Evolutionary conservation across 805 yeast species (phyloP).

Genomic region (Kregervanrija pseudodelftensis): DNA sequence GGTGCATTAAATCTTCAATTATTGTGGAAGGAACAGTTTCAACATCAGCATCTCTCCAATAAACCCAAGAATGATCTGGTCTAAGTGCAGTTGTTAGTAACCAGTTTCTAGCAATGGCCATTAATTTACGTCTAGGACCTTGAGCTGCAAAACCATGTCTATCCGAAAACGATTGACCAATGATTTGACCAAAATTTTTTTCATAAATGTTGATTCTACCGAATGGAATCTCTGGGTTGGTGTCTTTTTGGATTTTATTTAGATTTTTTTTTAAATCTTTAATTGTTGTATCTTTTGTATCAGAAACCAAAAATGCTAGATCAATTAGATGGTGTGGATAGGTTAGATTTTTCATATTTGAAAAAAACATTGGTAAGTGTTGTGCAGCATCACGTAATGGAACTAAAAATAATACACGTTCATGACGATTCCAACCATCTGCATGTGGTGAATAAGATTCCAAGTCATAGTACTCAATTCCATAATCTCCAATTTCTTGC

Average conservation of each 20-base stretch:
- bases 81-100: slow-evolving; percentile 74
- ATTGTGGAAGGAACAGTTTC: slow-evolving; percentile 81
- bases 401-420: slow-evolving; percentile 47
- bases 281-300: slow-evolving; percentile 84
- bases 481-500: background rate
- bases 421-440: slow-evolving; percentile 48
- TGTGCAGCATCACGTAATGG: slow-evolving; percentile 55
- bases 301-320: slow-evolving; percentile 78
- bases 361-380: slow-evolving; percentile 55
- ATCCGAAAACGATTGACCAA: slow-evolving; percentile 89
- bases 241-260: slow-evolving; percentile 55
- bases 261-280: slow-evolving; percentile 48
- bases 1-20: slow-evolving; percentile 88
- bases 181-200: slow-evolving; percentile 87
- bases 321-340: slow-evolving; percentile 53
- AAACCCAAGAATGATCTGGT: slow-evolving; percentile 93
- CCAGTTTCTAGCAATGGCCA: slow-evolving; percentile 98
- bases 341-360: slow-evolving; percentile 48
- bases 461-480: slow-evolving; percentile 40
- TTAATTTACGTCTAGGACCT: slow-evolving; percentile 87
- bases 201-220: slow-evolving; percentile 84
- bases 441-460: slow-evolving; percentile 34
- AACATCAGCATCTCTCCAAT: slow-evolving; percentile 97
- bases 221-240: slow-evolving; percentile 53
- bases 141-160: slow-evolving; percentile 95